phyloP scores from a whole-genome alignment of 75 land plant genomes.

The Pseudotsuga menziesii region DNA sequence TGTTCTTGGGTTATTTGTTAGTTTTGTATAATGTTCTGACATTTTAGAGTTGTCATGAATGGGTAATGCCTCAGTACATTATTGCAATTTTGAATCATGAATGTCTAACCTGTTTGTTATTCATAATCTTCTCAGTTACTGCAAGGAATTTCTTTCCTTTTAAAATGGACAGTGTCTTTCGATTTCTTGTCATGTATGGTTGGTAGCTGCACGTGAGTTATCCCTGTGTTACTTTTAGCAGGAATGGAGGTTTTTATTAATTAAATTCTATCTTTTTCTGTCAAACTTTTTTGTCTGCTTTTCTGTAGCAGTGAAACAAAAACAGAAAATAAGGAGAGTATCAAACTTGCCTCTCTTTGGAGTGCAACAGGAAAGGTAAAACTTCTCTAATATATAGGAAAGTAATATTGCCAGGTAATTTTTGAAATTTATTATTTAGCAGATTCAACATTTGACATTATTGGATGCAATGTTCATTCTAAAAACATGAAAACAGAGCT shows the following conservation, averaged over 20 bases:
- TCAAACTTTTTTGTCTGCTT: not conserved
- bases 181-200: no score
- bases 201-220: not conserved
- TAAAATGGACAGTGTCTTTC: not conserved
- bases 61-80: not conserved
- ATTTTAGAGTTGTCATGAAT: not conserved
- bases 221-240: not conserved
- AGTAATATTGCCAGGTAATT: no score
- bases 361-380: no score
- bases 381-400: no score
- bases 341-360: not conserved
- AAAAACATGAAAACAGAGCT: no score
- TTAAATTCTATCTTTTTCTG: not conserved
- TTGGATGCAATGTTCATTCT: no score
- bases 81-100: not conserved
- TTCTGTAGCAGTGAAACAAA: not conserved
- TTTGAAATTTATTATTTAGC: no score
- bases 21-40: not conserved
- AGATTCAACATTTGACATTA: no score
- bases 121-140: not conserved
- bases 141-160: not conserved
- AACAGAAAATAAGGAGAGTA: not conserved
- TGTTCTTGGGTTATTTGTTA: conserved; percentile 3
- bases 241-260: not conserved
- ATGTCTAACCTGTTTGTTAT: not conserved